phyloP scores from a whole-genome alignment of 257 asterid species.

The Marsdenia floribunda region DNA sequence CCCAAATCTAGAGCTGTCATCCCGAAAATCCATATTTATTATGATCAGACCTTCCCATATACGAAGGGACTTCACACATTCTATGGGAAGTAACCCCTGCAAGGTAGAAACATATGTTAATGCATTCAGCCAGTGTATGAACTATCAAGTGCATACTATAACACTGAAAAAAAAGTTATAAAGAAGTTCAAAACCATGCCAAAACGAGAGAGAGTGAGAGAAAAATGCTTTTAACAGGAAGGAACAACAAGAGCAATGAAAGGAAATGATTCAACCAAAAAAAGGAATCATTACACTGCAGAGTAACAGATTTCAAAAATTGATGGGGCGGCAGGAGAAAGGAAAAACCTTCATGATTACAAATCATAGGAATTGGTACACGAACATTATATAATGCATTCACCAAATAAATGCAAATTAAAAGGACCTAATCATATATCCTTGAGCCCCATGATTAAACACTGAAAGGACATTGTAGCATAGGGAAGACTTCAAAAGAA shows the following conservation, averaged over 20 bases:
- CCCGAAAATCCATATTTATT: constrained; percentile 55
- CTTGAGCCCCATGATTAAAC: background rate
- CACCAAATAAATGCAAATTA: background rate
- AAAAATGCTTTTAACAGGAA: background rate
- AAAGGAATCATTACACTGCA: background rate
- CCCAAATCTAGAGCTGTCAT: constrained; percentile 52
- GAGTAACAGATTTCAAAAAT: background rate
- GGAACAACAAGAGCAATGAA: background rate
- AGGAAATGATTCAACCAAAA: background rate
- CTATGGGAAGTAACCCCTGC: constrained; percentile 32
- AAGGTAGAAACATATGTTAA: constrained; percentile 17
- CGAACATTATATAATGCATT: background rate
- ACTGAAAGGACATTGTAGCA: background rate
- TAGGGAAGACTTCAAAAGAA: background rate
- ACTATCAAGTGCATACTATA: background rate
- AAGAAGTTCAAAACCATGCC: background rate
- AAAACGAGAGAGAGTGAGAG: background rate
- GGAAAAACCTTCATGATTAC: too few relatives aligned
- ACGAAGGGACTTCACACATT: constrained; percentile 28
- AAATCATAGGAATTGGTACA: background rate
- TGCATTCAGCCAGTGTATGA: background rate
- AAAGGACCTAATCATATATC: background rate
- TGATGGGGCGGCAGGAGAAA: background rate
- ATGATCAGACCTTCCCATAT: constrained; percentile 33
- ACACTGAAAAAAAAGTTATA: background rate